Evolutionary conservation across 1,139 yeast genomes (phyloP).

Genomic region (Saccharomycopsis phalli): DNA sequence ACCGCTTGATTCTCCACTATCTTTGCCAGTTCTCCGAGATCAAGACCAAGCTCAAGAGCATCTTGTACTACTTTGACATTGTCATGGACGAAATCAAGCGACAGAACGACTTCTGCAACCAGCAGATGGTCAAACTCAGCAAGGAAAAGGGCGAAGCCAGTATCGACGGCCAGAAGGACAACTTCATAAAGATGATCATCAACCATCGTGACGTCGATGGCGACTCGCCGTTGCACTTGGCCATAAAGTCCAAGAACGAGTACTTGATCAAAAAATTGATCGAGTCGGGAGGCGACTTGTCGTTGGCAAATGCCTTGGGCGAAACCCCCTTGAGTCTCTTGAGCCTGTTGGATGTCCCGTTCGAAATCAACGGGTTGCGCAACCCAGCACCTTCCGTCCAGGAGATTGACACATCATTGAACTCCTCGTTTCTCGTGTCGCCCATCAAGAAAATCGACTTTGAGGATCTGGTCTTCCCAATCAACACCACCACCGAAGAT

Average conservation of each 20-base stretch:
- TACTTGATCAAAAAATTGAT: constrained; percentile 11
- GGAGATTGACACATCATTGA: neutral
- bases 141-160: constrained; percentile 1
- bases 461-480: constrained; percentile 6
- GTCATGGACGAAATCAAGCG: constrained; percentile 32
- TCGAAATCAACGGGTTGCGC: neutral
- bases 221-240: constrained; percentile 60
- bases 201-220: constrained; percentile 66
- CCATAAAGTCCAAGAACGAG: constrained; percentile 25
- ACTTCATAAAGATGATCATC: constrained; percentile 50
- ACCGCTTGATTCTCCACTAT: constrained; percentile 68
- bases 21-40: constrained; percentile 53
- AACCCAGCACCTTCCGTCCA: too few species aligned
- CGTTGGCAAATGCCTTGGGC: constrained; percentile 14
- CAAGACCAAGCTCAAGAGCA: constrained; percentile 36
- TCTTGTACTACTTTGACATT: constrained; percentile 32
- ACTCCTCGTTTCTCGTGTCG: neutral
- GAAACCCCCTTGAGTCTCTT: constrained; percentile 19
- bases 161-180: constrained; percentile 25
- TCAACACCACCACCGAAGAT: constrained; percentile 1
- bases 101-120: constrained; percentile 19
- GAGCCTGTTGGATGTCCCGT: constrained; percentile 1
- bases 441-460: constrained; percentile 9
- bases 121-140: constrained; percentile 16
- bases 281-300: constrained; percentile 18